Conservation (phyloP, 108 stramenopile species). For the Fragilaria crotonensis region DNA sequence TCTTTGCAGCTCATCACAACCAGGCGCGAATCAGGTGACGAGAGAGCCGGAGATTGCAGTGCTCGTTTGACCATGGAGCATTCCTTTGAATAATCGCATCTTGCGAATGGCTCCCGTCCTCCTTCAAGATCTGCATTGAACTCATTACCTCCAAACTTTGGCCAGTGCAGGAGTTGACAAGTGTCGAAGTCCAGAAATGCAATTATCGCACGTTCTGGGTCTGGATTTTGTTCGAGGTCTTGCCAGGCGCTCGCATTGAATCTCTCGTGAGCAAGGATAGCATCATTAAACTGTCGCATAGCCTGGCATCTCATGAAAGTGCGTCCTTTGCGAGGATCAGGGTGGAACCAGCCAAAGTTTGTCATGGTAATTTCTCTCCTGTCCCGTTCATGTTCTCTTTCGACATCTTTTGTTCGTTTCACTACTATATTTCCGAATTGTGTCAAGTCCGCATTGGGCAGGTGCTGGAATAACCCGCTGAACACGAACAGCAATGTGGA, state of each 20-base stretch:
- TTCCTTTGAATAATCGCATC: neutral
- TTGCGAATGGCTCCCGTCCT: neutral
- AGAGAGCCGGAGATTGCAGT: neutral
- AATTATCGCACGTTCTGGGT: neutral
- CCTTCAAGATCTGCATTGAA: neutral
- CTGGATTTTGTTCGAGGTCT: constrained; percentile 2
- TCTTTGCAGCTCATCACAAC: neutral
- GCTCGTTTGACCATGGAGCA: neutral
- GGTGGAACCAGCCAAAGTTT: neutral
- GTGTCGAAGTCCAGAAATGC: constrained; percentile 1
- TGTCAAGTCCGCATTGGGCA: too few relatives aligned
- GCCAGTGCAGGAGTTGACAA: neutral
- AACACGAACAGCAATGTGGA: too few relatives aligned
- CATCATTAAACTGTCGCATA: neutral
- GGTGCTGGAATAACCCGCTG: too few relatives aligned
- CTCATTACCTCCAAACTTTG: neutral
- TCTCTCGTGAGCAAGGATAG: neutral
- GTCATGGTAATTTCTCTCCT: neutral
- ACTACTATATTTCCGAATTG: too few relatives aligned
- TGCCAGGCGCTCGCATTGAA: neutral
- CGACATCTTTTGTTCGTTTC: too few relatives aligned
- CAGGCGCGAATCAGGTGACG: neutral
- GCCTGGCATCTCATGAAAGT: neutral
- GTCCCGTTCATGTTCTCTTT: too few relatives aligned
- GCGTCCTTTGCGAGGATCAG: neutral